A percentile compares a stretch with the other conserved stretches of the same genome.
These are phyloP conservation scores for Rhizophora mangle DNA, from an alignment of 345 rosid species.

Conservation along the genomic window DNA sequence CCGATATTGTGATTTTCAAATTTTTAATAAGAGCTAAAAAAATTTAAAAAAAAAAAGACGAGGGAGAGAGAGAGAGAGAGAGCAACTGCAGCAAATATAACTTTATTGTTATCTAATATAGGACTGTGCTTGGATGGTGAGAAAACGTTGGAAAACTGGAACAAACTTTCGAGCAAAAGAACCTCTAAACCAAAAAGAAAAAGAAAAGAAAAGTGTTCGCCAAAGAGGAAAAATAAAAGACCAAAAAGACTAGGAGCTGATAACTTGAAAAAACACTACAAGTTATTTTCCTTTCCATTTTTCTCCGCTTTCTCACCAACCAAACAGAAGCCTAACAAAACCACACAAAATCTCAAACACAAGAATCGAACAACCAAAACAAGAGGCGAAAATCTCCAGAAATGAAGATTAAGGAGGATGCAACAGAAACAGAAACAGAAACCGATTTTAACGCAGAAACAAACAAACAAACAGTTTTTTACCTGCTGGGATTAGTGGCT, in stretches of 20 bases:
- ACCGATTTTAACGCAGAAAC: background rate
- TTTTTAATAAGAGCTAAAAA: too few relatives aligned
- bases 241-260: background rate
- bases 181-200: background rate
- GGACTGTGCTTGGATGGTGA: too few relatives aligned
- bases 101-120: too few relatives aligned
- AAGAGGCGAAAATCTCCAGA: too few relatives aligned
- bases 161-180: background rate
- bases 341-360: background rate
- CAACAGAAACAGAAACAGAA: too few relatives aligned
- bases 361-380: too few relatives aligned
- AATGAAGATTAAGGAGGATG: too few relatives aligned
- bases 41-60: too few relatives aligned
- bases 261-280: background rate
- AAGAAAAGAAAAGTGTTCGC: background rate
- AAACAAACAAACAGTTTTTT: background rate
- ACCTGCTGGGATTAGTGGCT: slow-evolving; percentile 20
- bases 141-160: too few relatives aligned
- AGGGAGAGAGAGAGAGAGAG: too few relatives aligned
- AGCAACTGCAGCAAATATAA: too few relatives aligned
- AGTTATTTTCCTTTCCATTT: background rate
- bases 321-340: slow-evolving; percentile 20
- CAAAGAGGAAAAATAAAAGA: slow-evolving; percentile 12
- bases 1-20: too few relatives aligned
- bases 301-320: slow-evolving; percentile 12